Base-by-base conservation (phyloP, 176 grass and related monocot genomes). In the bread wheat (Triticum aestivum) region DNA sequence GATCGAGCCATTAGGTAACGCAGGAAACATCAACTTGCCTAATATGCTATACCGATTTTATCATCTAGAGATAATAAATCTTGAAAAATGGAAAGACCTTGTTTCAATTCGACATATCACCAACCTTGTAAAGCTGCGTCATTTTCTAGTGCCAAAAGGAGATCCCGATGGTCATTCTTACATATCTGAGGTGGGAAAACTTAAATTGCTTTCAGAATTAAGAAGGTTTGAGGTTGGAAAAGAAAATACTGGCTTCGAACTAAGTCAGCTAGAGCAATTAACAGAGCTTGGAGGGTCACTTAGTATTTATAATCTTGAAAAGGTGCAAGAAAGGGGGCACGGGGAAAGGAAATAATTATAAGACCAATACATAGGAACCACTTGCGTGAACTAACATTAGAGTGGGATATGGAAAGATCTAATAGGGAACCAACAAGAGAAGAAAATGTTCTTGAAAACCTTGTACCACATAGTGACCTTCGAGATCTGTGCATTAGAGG, bases 41-140 rank as follows among this genome's bases (percentile, higher is more conserved):
- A 9, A 0, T 51, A 5, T 6, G 3, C 2, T 51, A 1, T 34
- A 3, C 9, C 11, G 61, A 49, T 52, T 69, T 35, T 82, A 68
- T 42, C 79, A 82, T 20, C 11, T 82, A 11, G 12, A 12, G 64
- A 18, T 82, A 9, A 11, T 82, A 2, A 29, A 82, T 69, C 1
- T 54, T 35, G 4, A 49, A 34, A 0, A 12, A 8, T 18, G 27
- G 10, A 1, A 6, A 0, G 26, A 5, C 1, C 2, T 2, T 1
- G 0, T 49, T 10, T 34, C 20, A 23, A 20, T 12, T 8, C 54
- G 44, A 3, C 2, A 54, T 5, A 34, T 82, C 6, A 24, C 42
- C 18, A 67, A 82, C 64, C 79, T 82, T 52, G 2, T 35, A 69
- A 82, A 69, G 1, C 2, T 82, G 30, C 63, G 64, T 0, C 42